Conservation (phyloP, 352 stramenopile genomes). For the Phytophthora brassicae region DNA sequence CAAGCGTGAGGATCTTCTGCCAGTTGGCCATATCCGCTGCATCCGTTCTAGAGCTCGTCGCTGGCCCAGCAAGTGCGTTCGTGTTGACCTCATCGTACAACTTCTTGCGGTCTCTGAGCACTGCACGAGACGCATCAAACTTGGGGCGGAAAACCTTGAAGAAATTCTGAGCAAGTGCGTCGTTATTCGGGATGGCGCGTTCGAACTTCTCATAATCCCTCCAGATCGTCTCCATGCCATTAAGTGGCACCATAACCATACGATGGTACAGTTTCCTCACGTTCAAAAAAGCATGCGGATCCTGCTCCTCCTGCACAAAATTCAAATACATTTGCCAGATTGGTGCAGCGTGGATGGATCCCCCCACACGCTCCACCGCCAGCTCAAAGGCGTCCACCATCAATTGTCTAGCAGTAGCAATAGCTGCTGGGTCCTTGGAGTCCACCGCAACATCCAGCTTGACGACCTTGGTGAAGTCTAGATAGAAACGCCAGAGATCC, state of each 20-base stretch:
- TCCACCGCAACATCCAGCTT: constrained; percentile 77
- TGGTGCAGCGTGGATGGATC: constrained; percentile 71
- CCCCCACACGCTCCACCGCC: constrained; percentile 79
- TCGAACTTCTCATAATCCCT: constrained; percentile 90
- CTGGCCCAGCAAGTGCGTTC: constrained; percentile 64
- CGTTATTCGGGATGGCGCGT: constrained; percentile 86
- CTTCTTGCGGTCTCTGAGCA: constrained; percentile 85
- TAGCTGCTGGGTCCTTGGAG: constrained; percentile 55
- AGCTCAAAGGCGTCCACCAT: constrained; percentile 88
- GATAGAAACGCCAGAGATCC: constrained; percentile 87
- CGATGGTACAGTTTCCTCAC: constrained; percentile 87
- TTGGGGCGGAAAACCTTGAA: constrained; percentile 88
- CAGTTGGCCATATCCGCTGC: constrained; percentile 65
- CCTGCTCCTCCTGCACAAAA: constrained; percentile 79
- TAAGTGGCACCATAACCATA: constrained; percentile 72
- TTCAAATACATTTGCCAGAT: constrained; percentile 85
- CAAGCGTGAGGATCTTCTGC: constrained; percentile 80
- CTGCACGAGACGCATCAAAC: constrained; percentile 76
- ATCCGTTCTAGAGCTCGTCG: constrained; percentile 36
- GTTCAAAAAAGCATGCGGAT: constrained; percentile 71
- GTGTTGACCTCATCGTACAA: constrained; percentile 77
- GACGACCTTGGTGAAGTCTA: constrained; percentile 86
- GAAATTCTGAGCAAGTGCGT: constrained; percentile 82
- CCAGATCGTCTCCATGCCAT: constrained; percentile 83
- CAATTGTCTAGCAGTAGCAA: constrained; percentile 62